Evolutionary conservation across 768 basidiomycete species (phyloP).

Genomic region (Mycena polygramma): DNA sequence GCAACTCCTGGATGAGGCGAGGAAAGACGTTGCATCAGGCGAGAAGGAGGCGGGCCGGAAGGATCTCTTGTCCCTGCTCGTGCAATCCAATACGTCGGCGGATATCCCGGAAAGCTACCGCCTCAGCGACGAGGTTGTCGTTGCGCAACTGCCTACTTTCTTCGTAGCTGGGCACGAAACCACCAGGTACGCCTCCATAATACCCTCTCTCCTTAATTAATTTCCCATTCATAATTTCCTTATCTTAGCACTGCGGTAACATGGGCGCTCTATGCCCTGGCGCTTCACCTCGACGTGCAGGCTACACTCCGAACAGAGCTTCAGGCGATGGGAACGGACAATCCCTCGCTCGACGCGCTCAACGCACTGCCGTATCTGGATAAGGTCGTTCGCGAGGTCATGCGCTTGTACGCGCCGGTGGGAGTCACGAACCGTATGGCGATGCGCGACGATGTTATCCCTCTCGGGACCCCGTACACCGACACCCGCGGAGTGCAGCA

Average conservation of each 20-base stretch:
- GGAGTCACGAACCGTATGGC: conserved; percentile 47
- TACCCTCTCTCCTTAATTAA: too few relatives aligned
- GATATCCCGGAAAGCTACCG: conserved; percentile 53
- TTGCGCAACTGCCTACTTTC: conserved; percentile 47
- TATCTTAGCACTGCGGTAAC: conserved; percentile 40
- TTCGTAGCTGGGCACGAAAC: conserved; percentile 58
- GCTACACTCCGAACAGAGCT: conserved; percentile 61
- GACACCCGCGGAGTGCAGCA: conserved; percentile 48
- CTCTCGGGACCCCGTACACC: conserved; percentile 48
- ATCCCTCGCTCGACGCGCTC: conserved; percentile 65
- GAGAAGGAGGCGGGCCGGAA: conserved; percentile 30
- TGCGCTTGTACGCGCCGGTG: conserved; percentile 58
- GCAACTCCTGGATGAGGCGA: conserved; percentile 5
- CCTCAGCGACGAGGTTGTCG: conserved; percentile 35
- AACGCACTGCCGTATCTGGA: conserved; percentile 67
- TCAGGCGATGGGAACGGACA: conserved; percentile 51
- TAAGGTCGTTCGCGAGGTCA: conserved; percentile 56
- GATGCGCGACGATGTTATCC: conserved; percentile 52
- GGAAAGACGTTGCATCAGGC: not conserved
- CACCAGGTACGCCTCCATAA: conserved; percentile 38
- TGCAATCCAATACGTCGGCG: conserved; percentile 62
- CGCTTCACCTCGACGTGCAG: conserved; percentile 54
- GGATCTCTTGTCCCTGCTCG: conserved; percentile 60
- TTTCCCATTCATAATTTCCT: not conserved
- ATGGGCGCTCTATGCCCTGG: conserved; percentile 62